Evolutionary conservation across 2,329 filamentous ascomycete genomes (phyloP), one percentile per base, ranked within the genome.

Genomic region (Fusarium sp.): DNA sequence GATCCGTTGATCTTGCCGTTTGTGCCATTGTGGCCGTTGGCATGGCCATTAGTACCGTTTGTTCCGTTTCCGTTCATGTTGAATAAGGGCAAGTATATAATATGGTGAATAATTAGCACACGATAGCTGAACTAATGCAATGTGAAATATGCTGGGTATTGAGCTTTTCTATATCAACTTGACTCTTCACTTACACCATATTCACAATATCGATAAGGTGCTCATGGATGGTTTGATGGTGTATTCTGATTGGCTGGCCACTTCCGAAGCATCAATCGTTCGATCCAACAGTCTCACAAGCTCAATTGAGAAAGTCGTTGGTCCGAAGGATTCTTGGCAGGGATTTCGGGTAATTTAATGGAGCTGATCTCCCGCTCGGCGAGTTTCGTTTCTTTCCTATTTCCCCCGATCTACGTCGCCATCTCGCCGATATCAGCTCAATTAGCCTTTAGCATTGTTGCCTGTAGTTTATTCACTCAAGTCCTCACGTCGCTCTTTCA

Each of bases 21-120:
- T 38, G n/a, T 38, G 50, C 50, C 50, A 39, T 53, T 54, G 10
- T 54, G 50, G 4, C n/a, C 13, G 17, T n/a, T 38, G n/a, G n/a
- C 20, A 35, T 52, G 49, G 20, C 49, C 35, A 38, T 42, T 53
- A 18, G 50, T 53, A 8, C 36, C 14, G 14, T 41, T 54, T 54
- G 36, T 46, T 15, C 46, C 18, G 41, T 46, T 57, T 57, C 54
- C 54, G 54, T 57, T 57, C 54, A 57, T 57, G 41, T 57, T 57
- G 54, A 57, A 57, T 45, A 36, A 57, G 54, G 54, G 36, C 36
- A 25, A 18, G 20, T 33, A 38, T 13, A 42, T 31, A 20, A 27
- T 44, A 20, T 44, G 52, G 18, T 57, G 33, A 57, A 57, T 46
- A n/a, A 31, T 18, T n/a, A 15, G 8, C 22, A 17, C 11, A 13